Evolutionary conservation across 441 rosid species (phyloP), one percentile per base, ranked within the genome.

Genomic region (Biscutella auriculata): DNA sequence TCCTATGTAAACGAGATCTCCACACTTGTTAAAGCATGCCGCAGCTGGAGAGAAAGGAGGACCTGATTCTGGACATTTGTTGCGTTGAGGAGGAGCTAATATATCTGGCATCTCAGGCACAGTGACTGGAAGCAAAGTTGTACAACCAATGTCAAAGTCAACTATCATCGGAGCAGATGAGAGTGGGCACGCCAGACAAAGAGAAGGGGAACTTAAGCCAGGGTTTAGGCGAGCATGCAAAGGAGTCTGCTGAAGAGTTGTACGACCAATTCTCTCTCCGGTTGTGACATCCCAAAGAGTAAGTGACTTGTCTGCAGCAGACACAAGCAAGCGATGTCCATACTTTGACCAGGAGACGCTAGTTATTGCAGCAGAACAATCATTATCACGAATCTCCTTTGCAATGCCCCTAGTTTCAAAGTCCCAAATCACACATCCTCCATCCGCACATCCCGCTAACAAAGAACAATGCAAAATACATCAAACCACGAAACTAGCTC

Each of bases 101-200:
- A 83, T 93, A 71, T 77, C 82, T 52, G 59, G 76, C 63, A 56
- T 40, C 27, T 87, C 97, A 62, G 87, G 68, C 42, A 77, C 62
- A 47, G 68, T 27, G 39, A 82, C 85, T 9, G 97, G 99, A 63
- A 93, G 97, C 45, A 64, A 54, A 30, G 80, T 83, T 13, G 81
- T 78, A 61, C 57, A 74, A 51, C 81, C 95, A 28, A 83, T 74
- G 32, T 56, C 70, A 53, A 93, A 77, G 71, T 89, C 93, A 26
- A 93, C 95, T 23, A 87, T 82, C 82, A 89, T 76, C 1, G 96
- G 99, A 69, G 97, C 88, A 73, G 96, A 88, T 5, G 98, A 88
- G 49, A 93, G 87, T 1, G 97, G 96, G 66, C 97, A 93, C 3
- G 90, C 90, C 30, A 89, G 69, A 57, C 99, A 93, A 53, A 84